phyloP scores from a whole-genome alignment of 192 early-diverging fungal species.

The Coemansia sp. region DNA sequence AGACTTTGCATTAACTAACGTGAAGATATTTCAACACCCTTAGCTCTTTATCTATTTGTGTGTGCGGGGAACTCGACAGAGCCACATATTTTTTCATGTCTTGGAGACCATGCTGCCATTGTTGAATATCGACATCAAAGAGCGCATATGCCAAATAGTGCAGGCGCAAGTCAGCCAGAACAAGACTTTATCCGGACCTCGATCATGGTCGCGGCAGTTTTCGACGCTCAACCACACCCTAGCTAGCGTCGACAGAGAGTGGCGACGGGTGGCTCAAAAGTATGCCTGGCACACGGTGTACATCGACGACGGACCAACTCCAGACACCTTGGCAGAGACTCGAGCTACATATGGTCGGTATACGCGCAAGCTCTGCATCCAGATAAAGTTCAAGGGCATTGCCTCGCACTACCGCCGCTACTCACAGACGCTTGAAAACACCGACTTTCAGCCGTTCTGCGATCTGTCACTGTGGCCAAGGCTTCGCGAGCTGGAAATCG shows the following conservation, averaged over 20 bases:
- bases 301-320: conserved; percentile 20
- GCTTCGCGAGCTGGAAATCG: conserved; percentile 41
- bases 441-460: conserved; percentile 45
- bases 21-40: neutral
- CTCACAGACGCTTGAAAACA: conserved; percentile 31
- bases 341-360: conserved; percentile 21
- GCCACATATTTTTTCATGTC: neutral
- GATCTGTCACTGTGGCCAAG: conserved; percentile 32
- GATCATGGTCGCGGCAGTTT: conserved; percentile 26
- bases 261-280: conserved; percentile 36
- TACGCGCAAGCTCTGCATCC: conserved; percentile 39
- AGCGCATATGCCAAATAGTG: conserved; percentile 40
- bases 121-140: conserved; percentile 47
- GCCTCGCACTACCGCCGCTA: conserved; percentile 46
- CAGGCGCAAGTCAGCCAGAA: conserved; percentile 2
- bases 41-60: neutral
- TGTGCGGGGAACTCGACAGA: neutral
- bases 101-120: conserved; percentile 7
- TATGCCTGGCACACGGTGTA: conserved; percentile 51
- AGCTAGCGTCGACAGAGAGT: conserved; percentile 36
- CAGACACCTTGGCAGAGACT: conserved; percentile 5
- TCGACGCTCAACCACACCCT: conserved; percentile 16
- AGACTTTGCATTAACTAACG: neutral
- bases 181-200: neutral
- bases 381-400: conserved; percentile 42